phyloP scores from a whole-genome alignment of 208 protist species.

The Naegleria lovaniensis region DNA sequence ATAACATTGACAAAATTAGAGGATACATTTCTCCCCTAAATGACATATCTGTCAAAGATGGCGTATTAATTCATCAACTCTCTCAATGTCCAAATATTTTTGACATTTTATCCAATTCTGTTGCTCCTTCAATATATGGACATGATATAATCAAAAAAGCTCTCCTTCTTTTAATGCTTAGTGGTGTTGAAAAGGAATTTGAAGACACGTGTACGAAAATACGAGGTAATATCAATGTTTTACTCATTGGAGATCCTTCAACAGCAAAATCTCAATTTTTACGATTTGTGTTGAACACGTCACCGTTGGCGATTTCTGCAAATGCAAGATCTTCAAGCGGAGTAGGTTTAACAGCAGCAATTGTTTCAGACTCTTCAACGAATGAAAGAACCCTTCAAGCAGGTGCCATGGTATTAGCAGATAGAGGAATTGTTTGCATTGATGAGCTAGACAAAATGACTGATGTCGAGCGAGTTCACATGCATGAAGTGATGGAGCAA shows the following conservation, averaged over 20 bases:
- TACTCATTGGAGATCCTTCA: slow-evolving; percentile 97
- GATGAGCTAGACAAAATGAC: slow-evolving; percentile 99
- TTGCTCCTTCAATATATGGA: slow-evolving; percentile 97
- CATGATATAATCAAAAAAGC: slow-evolving; percentile 92
- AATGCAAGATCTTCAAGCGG: slow-evolving; percentile 94
- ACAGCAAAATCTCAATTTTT: slow-evolving; percentile 97
- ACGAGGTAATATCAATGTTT: slow-evolving; percentile 96
- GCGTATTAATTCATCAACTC: slow-evolving; percentile 53
- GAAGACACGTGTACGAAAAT: slow-evolving; percentile 66
- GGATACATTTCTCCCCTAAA: background rate
- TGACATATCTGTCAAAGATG: background rate
- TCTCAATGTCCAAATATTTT: slow-evolving; percentile 83
- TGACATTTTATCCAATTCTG: slow-evolving; percentile 77
- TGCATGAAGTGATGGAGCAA: slow-evolving; percentile 98
- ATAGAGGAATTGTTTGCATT: slow-evolving; percentile 98
- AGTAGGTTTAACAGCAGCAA: slow-evolving; percentile 97
- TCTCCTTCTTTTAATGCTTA: slow-evolving; percentile 71
- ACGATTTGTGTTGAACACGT: slow-evolving; percentile 91
- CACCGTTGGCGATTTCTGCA: slow-evolving; percentile 96
- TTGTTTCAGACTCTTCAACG: slow-evolving; percentile 69
- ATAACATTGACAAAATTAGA: background rate
- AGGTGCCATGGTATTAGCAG: slow-evolving; percentile 91
- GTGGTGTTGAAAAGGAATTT: slow-evolving; percentile 12
- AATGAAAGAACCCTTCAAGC: slow-evolving; percentile 85
- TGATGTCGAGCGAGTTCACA: slow-evolving; percentile 83